These are phyloP conservation scores for Pyrenopolyporus hunteri DNA, from an alignment of 495 filamentous ascomycete genomes.

Conservation along the genomic window DNA sequence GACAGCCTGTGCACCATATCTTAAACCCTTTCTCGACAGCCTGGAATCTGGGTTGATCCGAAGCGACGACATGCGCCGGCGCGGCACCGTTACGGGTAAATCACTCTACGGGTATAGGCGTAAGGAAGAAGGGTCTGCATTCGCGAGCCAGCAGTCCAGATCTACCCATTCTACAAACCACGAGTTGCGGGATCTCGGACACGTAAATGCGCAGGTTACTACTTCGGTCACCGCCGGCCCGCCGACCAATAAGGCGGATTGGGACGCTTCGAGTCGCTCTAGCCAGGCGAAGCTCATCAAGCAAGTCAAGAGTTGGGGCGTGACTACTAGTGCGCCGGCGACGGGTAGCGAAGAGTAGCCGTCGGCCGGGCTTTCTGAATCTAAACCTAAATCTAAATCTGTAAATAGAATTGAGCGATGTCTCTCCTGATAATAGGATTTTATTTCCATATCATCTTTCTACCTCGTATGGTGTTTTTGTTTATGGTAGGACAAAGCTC, in stretches of 20 bases:
- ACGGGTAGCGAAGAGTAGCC: not conserved
- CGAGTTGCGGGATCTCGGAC: not conserved
- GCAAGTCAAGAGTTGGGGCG: constrained; percentile 4
- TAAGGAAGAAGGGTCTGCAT: not conserved
- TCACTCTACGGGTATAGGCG: not conserved
- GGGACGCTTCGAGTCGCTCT: constrained; percentile 1
- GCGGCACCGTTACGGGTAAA: constrained; percentile 19
- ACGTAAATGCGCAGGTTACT: not conserved
- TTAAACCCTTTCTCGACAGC: constrained; percentile 56
- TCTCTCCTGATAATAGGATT: not conserved
- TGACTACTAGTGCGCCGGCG: not conserved
- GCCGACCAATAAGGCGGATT: not conserved
- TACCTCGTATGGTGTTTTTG: no score
- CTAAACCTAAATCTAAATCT: no score
- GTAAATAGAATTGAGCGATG: not conserved
- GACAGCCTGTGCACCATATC: constrained; percentile 52
- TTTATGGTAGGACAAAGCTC: no score
- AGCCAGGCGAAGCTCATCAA: constrained; percentile 6
- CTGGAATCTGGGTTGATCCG: constrained; percentile 53
- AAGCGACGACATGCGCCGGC: constrained; percentile 44
- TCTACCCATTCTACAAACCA: not conserved
- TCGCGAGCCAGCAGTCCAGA: not conserved
- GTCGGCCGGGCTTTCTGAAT: not conserved
- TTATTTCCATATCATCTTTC: no score
- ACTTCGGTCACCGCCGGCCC: not conserved